Percentiles rank a stretch among this genome's conserved stretches.
Conservation (phyloP, 306 rosid species). For the Arachis stenosperma region DNA sequence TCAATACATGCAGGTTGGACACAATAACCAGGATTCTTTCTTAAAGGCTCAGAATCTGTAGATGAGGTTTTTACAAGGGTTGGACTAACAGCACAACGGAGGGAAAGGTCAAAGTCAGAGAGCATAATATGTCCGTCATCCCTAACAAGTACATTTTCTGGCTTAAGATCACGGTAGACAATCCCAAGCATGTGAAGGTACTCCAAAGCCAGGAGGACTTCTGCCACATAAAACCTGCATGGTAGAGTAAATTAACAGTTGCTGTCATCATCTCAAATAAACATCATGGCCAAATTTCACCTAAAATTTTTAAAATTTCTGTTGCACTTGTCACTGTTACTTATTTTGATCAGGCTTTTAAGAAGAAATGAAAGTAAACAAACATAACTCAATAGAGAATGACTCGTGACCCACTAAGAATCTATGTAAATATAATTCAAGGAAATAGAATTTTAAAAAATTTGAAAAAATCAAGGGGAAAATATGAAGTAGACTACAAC, state of each 20-base stretch:
- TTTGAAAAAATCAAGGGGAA: too few relatives aligned
- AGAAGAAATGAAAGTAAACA: background rate
- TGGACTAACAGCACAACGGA: constrained; percentile 93
- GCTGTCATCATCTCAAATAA: constrained; percentile 21
- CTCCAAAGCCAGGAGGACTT: constrained; percentile 89
- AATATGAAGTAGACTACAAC: too few relatives aligned
- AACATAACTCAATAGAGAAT: background rate
- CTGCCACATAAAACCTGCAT: constrained; percentile 96
- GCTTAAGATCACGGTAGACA: constrained; percentile 97
- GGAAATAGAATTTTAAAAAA: too few relatives aligned
- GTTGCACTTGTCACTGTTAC: background rate
- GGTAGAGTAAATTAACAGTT: constrained; percentile 35
- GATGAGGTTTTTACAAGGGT: constrained; percentile 77
- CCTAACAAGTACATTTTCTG: constrained; percentile 94
- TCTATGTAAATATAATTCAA: too few relatives aligned
- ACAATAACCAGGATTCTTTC: constrained; percentile 76
- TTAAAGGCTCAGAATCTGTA: constrained; percentile 70
- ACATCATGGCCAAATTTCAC: constrained; percentile 4
- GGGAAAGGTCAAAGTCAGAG: constrained; percentile 94
- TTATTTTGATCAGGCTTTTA: constrained; percentile 3
- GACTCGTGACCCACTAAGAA: too few relatives aligned
- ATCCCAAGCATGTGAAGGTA: constrained; percentile 99
- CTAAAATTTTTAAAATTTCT: background rate
- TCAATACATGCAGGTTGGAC: constrained; percentile 95
- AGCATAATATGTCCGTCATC: constrained; percentile 99